Base-by-base conservation (phyloP, 192 early-diverging fungal species). In the Coemansia asiatica region DNA sequence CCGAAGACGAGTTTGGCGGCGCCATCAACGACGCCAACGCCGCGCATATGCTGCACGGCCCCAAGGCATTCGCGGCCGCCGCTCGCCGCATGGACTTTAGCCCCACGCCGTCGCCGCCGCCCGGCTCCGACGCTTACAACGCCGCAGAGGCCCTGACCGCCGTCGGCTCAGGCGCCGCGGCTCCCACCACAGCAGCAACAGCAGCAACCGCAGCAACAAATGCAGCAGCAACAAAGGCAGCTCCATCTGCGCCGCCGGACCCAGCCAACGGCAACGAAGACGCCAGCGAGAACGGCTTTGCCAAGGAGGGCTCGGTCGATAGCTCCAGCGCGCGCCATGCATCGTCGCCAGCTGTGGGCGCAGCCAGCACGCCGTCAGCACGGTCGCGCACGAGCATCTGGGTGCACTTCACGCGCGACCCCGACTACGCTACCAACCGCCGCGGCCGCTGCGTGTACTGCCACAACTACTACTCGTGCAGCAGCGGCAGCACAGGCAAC, bases 381-480 rank as follows among this genome's bases (percentile, higher is more conserved):
- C 61, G 72, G 53, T 68, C 78, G 21, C 79, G 79, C 64, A 81
- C 79, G 0, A 74, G 79, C 63, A 81, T 81, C 69, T 81, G 79
- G 79, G 64, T 64, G 18, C 79, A 81, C 64, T 81, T 81, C 48
- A 81, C 79, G 33, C 72, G 73, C 58, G 78, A 81, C 54, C 65
- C 69, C 16, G 78, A 81, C 73, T 81, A 81, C 40, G 72, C 78
- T 12, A 81, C 78, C 50, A 81, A 81, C 78, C 69, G 78, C 22
- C 78, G 78, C 59, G 78, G 78, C 51, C 78, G 78, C 40, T 81
- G 78, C 64, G 73, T 81, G 60, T 81, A 81, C 78, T 81, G 78
- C 73, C 78, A 75, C 67, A 81, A 81, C 69, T 81, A 81, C 69
- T 81, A 81, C 73, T 81, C 78, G 60, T 81, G 78, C 46, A 75